A percentile compares a stretch with the other conserved stretches of the same genome.
These are phyloP conservation scores for Lentinula edodes DNA, from an alignment of 768 basidiomycete genomes.

Conservation along the genomic window DNA sequence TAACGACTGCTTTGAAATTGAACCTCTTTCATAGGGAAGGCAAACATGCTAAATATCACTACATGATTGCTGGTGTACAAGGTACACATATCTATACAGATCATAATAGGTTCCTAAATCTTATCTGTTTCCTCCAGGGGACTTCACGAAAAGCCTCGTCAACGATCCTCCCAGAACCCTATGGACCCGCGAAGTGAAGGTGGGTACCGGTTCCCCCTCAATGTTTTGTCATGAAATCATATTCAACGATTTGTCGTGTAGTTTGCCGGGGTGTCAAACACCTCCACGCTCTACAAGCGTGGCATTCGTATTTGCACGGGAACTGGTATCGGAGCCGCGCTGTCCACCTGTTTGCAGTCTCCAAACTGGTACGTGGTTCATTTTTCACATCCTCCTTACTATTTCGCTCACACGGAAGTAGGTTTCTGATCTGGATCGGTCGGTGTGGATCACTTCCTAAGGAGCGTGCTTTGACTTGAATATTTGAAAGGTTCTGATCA, in stretches of 20 bases:
- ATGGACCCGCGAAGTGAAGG: conserved; percentile 82
- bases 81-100: conserved; percentile 20
- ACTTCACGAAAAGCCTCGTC: conserved; percentile 72
- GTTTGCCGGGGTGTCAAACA: conserved; percentile 79
- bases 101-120: neutral
- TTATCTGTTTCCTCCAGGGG: conserved; percentile 32
- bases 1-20: conserved; percentile 1
- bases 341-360: conserved; percentile 75
- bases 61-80: conserved; percentile 78
- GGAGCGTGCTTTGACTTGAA: conserved; percentile 7
- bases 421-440: conserved; percentile 81
- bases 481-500: conserved; percentile 61
- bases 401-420: neutral
- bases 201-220: conserved; percentile 16
- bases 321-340: conserved; percentile 74
- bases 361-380: conserved; percentile 13
- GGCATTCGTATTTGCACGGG: conserved; percentile 82
- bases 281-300: conserved; percentile 71
- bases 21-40: conserved; percentile 46
- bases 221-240: neutral
- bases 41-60: conserved; percentile 68
- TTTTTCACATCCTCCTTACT: neutral
- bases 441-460: conserved; percentile 12
- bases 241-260: conserved; percentile 17
- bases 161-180: conserved; percentile 61